Percentiles rank a stretch among this genome's conserved stretches.
phyloP scores from a whole-genome alignment of 2,329 filamentous ascomycete genomes.

The Fusarium nelsonii region DNA sequence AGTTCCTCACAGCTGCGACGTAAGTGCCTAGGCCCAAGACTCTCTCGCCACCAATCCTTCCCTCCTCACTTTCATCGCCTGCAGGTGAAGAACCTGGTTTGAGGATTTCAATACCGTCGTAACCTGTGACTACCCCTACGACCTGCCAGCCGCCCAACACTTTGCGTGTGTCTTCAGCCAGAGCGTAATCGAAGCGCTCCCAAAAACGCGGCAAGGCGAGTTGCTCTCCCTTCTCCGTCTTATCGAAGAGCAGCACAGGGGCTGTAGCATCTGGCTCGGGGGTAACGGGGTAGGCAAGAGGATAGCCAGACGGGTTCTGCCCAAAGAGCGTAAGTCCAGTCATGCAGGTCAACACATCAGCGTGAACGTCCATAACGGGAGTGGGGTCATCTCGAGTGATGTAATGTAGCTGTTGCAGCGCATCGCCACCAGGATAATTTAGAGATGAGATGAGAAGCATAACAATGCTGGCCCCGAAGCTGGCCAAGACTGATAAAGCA shows the following conservation, averaged over 20 bases:
- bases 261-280: constrained; percentile 33
- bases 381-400: constrained; percentile 46
- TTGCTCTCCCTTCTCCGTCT: constrained; percentile 63
- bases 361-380: constrained; percentile 63
- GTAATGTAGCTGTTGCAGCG: constrained; percentile 68
- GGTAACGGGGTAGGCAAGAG: constrained; percentile 50
- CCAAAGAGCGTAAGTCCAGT: constrained; percentile 77
- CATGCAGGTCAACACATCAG: constrained; percentile 77
- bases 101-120: constrained; percentile 69
- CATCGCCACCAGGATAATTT: constrained; percentile 94
- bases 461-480: constrained; percentile 70
- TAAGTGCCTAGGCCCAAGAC: constrained; percentile 61
- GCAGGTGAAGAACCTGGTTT: constrained; percentile 57
- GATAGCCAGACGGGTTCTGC: constrained; percentile 58
- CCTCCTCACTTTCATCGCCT: constrained; percentile 18
- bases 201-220: constrained; percentile 68
- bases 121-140: constrained; percentile 68
- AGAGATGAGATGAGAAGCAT: constrained; percentile 85
- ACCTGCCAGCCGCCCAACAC: constrained; percentile 67
- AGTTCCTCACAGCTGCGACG: constrained; percentile 56
- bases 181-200: constrained; percentile 72
- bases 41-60: constrained; percentile 30
- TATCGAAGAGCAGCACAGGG: constrained; percentile 65
- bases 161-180: constrained; percentile 65
- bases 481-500: constrained; percentile 68